Evolutionary conservation across 495 filamentous ascomycete species (phyloP), one percentile per base, ranked within the genome.

Genomic region (Evansstolkia leycettana): DNA sequence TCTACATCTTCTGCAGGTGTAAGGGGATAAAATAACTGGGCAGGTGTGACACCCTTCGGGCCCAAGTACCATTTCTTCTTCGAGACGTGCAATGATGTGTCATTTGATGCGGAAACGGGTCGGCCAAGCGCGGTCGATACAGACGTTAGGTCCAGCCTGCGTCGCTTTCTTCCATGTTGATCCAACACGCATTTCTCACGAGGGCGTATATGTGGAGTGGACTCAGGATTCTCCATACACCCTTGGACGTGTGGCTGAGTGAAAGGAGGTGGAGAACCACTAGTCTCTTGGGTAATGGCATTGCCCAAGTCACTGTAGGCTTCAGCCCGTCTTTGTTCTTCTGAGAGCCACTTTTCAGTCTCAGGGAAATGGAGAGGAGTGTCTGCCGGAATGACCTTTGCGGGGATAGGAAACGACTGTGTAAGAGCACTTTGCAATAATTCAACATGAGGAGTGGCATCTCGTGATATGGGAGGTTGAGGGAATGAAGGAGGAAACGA

Each of bases 101-200:
- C 33, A 33, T 0, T 15, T 23, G n/a, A n/a, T n/a, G 20, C 20
- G 20, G 20, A 9, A 9, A 23, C 20, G 20, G 5, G 20, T 4
- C 5, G 5, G 12, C 11, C 28, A 29, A 29, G 5, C 5, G 14
- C 5, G 12, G 28, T 6, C 28, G 5, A n/a, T 29, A 29, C 11
- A n/a, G 28, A 29, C 5, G 7, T 32, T 5, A 57, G 34, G 7
- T 60, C 38, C n/a, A 62, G 30, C 20, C 37, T 51, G 13, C 56
- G 51, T 26, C 66, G 56, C 47, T 71, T 73, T 12, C 46, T 52
- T 5, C 67, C 65, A 2, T 48, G 41, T 16, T 40, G 35, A 31
- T 69, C 64, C 30, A 63, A 30, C 14, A 58, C 25, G 15, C 39
- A 28, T 15, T 48, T 52, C 45, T 56, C 61, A 12, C 43, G 33